Evolutionary conservation across 176 grass and related monocot genomes (phyloP), one percentile per base, ranked within the genome.

Genomic region (Zoysia japonica): DNA sequence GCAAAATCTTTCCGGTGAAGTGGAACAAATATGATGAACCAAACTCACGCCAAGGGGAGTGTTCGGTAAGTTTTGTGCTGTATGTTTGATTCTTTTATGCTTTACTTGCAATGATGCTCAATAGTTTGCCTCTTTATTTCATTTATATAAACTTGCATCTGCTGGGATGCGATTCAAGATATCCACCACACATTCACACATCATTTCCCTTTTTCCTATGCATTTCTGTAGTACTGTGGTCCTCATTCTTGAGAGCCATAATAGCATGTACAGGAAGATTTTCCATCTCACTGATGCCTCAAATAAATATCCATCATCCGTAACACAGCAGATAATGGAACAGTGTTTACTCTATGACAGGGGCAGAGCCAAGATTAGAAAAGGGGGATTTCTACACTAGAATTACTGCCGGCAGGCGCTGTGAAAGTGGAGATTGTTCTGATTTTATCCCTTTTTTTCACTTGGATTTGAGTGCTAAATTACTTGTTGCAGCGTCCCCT

Each of bases 21-120:
- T 69, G 66, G 66, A 79, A 89, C 76, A 88, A 76, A 71, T 81
- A 87, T 82, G 69, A 84, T 91, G 67, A 71, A 74, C 8, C 74
- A 75, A 82, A 75, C 86, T 90, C 88, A 93, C 62, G 50, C 20
- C 81, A 72, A 38, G 65, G 83, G 80, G 82, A 78, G 84, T 85
- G 86, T 84, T 83, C 43, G 20, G 62, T 87, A 91, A 89, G 86
- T 71, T 60, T 82, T 68, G 36, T 82, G 43, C 49, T 83, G 71
- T 75, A 57, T 72, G 17, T 7, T 37, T 55, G 72, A 74, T 17
- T 45, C 50, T 39, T 40, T 19, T 9, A 66, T 81, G 57, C 50
- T 55, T 65, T 10, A n/a, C 50, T 12, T 42, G 48, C 42, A 57
- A 78, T 66, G 49, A 78, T 72, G 19, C n/a, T 66, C 55, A 42